Evolutionary conservation across 1,139 yeast genomes (phyloP).

Genomic region (Citeromyces hawaiiensis): DNA sequence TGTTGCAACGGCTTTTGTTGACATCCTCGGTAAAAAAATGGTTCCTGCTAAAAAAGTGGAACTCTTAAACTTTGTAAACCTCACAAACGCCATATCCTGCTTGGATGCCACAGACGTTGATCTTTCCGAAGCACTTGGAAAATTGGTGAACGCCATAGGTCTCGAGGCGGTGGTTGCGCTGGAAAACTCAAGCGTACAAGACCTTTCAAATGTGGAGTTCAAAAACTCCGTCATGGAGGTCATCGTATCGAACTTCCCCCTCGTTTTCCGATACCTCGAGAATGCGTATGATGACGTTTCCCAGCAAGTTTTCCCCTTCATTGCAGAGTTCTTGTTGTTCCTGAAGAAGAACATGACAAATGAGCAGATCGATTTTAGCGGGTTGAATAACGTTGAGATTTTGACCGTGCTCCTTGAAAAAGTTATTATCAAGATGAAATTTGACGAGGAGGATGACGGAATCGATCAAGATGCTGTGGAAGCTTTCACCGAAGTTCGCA

Average conservation of each 20-base stretch:
- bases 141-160: slow-evolving; percentile 63
- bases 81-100: slow-evolving; percentile 39
- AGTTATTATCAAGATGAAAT: slow-evolving; percentile 66
- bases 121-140: slow-evolving; percentile 57
- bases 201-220: slow-evolving; percentile 18
- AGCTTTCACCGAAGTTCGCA: slow-evolving; percentile 70
- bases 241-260: slow-evolving; percentile 59
- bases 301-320: slow-evolving; percentile 67
- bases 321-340: slow-evolving; percentile 58
- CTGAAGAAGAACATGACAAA: slow-evolving; percentile 43
- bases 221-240: slow-evolving; percentile 28
- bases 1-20: slow-evolving; percentile 54
- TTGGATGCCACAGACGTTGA: slow-evolving; percentile 27
- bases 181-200: slow-evolving; percentile 30
- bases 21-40: slow-evolving; percentile 87
- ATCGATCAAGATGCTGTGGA: slow-evolving; percentile 56
- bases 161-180: slow-evolving; percentile 56
- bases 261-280: slow-evolving; percentile 52
- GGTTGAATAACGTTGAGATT: slow-evolving; percentile 25
- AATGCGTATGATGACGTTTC: slow-evolving; percentile 88
- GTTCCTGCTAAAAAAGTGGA: slow-evolving; percentile 75
- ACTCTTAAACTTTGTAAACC: slow-evolving; percentile 53
- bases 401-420: slow-evolving; percentile 54
- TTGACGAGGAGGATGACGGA: slow-evolving; percentile 63
- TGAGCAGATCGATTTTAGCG: slow-evolving; percentile 17